These are phyloP conservation scores for Halophytophthora polymorphica DNA, from an alignment of 352 stramenopile genomes.

Conservation along the genomic window DNA sequence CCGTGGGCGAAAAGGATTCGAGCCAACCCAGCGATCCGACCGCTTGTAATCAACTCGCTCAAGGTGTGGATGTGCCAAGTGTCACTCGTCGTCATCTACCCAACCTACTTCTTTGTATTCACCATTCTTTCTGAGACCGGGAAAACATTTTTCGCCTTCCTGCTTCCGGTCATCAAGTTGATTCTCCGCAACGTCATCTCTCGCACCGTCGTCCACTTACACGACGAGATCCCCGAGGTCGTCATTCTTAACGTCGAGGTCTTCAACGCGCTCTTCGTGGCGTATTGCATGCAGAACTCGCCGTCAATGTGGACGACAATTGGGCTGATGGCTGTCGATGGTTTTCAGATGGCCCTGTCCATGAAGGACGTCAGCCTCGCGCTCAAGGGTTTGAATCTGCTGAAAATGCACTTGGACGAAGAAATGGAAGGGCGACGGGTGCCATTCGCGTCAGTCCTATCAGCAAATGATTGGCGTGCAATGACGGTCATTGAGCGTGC, in stretches of 20 bases:
- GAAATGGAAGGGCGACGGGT: not conserved
- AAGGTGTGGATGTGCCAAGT: conserved; percentile 19
- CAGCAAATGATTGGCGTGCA: not conserved
- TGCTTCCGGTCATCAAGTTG: conserved; percentile 16
- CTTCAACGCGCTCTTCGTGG: conserved; percentile 25
- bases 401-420: conserved; percentile 1
- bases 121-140: conserved; percentile 2
- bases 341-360: conserved; percentile 7
- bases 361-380: conserved; percentile 3
- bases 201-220: conserved; percentile 14
- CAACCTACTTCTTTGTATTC: conserved; percentile 20
- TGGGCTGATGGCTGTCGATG: conserved; percentile 17
- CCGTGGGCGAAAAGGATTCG: conserved; percentile 11
- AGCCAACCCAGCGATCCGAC: conserved; percentile 5
- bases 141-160: conserved; percentile 11
- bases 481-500: not conserved
- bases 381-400: not conserved
- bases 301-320: conserved; percentile 15
- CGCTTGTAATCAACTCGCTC: conserved; percentile 10
- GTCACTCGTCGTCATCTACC: conserved; percentile 10
- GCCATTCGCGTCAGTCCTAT: no score
- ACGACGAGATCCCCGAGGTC: conserved; percentile 16
- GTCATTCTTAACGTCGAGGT: conserved; percentile 24
- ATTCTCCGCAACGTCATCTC: conserved; percentile 13
- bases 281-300: conserved; percentile 27